These are phyloP conservation scores for Bryoglossum gracile DNA, from an alignment of 495 filamentous ascomycete genomes.

Conservation along the genomic window DNA sequence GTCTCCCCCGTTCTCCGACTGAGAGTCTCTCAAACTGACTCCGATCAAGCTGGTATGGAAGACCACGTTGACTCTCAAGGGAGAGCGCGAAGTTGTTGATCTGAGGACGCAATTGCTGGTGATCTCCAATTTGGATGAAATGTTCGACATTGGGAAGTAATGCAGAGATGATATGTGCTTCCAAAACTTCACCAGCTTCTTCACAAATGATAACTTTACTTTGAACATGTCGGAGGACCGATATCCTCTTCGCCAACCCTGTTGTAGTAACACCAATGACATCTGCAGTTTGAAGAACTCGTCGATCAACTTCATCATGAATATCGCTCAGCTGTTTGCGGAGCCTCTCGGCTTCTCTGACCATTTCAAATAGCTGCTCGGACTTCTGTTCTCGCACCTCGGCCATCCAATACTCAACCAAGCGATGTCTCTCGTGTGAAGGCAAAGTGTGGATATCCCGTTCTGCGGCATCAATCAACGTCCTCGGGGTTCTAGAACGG, in stretches of 20 bases:
- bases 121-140: constrained; percentile 50
- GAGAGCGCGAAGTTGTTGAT: constrained; percentile 29
- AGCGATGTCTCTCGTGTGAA: background rate
- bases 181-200: constrained; percentile 51
- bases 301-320: constrained; percentile 31
- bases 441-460: constrained; percentile 10
- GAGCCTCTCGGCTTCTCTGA: constrained; percentile 13
- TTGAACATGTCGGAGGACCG: constrained; percentile 51
- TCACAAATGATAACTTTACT: constrained; percentile 53
- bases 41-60: constrained; percentile 35
- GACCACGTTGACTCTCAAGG: constrained; percentile 18
- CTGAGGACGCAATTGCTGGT: constrained; percentile 44
- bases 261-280: constrained; percentile 50
- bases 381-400: constrained; percentile 17
- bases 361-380: constrained; percentile 32
- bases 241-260: constrained; percentile 70
- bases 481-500: background rate
- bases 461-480: background rate
- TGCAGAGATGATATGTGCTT: constrained; percentile 47
- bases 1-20: constrained; percentile 16
- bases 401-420: constrained; percentile 9
- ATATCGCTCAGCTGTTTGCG: constrained; percentile 28
- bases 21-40: constrained; percentile 40
- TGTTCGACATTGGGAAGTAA: constrained; percentile 47
- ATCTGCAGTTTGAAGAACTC: constrained; percentile 22